phyloP scores from a whole-genome alignment of 805 yeast species.

The Vanderwaltozyma verrucispora region DNA sequence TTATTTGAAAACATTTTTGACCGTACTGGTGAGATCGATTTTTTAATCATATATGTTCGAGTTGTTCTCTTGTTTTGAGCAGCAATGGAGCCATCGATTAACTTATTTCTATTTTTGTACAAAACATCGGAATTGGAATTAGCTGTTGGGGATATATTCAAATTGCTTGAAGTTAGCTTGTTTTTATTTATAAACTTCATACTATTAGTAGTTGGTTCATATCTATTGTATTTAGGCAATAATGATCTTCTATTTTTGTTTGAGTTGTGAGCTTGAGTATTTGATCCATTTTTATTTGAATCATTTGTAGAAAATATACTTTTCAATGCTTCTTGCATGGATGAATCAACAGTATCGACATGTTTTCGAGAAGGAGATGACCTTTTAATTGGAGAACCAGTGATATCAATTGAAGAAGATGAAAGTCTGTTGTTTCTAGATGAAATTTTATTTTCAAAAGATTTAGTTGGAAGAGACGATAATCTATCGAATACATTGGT shows the following conservation, averaged over 20 bases:
- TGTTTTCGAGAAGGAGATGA: constrained; percentile 7
- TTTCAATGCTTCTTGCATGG: constrained; percentile 22
- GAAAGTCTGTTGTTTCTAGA: constrained; percentile 6
- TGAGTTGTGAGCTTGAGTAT: not conserved
- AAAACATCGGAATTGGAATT: too few species aligned
- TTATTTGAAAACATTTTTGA: not conserved
- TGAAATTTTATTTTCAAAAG: constrained; percentile 22
- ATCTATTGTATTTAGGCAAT: constrained; percentile 4
- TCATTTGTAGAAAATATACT: constrained; percentile 17
- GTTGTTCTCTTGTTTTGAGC: not conserved
- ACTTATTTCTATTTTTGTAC: too few species aligned
- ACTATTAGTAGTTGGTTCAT: not conserved
- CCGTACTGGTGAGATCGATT: not conserved
- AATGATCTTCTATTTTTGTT: constrained; percentile 3
- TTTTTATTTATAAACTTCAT: not conserved
- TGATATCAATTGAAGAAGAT: constrained; percentile 18
- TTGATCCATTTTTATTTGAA: not conserved
- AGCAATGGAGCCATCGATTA: too few species aligned
- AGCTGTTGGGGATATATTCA: not conserved
- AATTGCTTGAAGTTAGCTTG: not conserved
- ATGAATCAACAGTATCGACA: constrained; percentile 9
- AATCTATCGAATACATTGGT: constrained; percentile 25
- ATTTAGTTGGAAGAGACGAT: constrained; percentile 21
- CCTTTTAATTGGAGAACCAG: constrained; percentile 24
- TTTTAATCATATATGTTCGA: not conserved